Evolutionary conservation across 192 early-diverging fungal species (phyloP).

Genomic region (Pecoramyces ruminantium): DNA sequence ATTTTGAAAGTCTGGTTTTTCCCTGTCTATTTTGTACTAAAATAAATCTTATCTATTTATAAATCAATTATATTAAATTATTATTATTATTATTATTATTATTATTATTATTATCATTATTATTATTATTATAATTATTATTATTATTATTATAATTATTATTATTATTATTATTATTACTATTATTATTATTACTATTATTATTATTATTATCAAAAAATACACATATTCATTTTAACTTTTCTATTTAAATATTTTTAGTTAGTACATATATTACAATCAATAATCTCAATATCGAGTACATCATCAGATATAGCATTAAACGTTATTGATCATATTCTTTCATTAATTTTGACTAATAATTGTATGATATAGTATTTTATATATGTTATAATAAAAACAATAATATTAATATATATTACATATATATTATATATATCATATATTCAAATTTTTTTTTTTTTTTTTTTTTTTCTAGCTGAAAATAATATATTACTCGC

Average conservation of each 20-base stretch:
- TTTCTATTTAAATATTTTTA: neutral
- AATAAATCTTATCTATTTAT: conserved; percentile 69
- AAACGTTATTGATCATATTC: neutral
- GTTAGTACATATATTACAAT: neutral
- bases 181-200: no score
- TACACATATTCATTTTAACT: no score
- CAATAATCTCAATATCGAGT: neutral
- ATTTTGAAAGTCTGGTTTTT: conserved; percentile 90
- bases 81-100: no score
- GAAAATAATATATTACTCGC: neutral
- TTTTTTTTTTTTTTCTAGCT: neutral
- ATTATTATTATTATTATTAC: no score
- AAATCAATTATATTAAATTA: no score
- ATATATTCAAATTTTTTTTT: neutral
- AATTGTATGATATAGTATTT: neutral
- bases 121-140: no score
- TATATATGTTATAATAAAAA: no score
- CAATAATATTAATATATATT: no score
- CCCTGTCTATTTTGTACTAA: conserved; percentile 97
- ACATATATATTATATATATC: neutral
- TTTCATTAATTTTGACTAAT: neutral
- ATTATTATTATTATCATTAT: no score
- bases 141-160: no score
- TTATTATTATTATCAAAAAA: no score
- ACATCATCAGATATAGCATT: neutral